Evolutionary conservation across 2,329 filamentous ascomycete genomes (phyloP), one percentile per base, ranked within the genome.

Genomic region (Fusarium anguioides): DNA sequence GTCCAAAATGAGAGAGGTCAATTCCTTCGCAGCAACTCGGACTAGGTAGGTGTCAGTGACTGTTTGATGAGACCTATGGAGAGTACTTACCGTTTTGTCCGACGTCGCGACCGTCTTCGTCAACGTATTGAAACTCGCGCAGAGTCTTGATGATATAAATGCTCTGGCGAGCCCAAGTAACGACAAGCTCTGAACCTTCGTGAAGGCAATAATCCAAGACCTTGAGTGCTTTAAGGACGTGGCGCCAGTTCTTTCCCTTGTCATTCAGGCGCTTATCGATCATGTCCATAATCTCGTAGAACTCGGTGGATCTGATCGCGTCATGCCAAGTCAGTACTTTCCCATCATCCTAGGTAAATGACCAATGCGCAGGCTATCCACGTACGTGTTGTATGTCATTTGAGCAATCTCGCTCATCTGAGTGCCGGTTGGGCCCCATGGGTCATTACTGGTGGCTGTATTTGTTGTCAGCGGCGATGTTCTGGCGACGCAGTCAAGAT

Each of bases 201-300:
- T 99, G 96, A 57, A 99, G 85, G 81, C 94, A 97, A 81, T 99
- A 99, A 80, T 99, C 96, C 58, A 98, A 86, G 51, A 99, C 96
- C 79, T 99, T 99, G 71, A 99, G 84, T 39, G 96, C 96, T 81
- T 99, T 99, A 61, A 99, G 83, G 14, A 99, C 96, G 78, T 99
- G 96, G 74, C 96, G 90, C 96, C 96, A 99, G 79, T 99, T 99
- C 86, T 98, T 99, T 76, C 96, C 96, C 81, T 99, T 98, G 81
- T 99, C 96, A 75, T 99, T 99, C 75, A 99, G 83, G 71, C 96
- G 91, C 84, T 98, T 98, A 81, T 99, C 96, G 71, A 99, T 85
- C 93, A 99, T 99, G 79, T 99, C 96, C 91, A 99, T 97, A 75
- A 99, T 97, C 78, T 99, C 95, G 83, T 97, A 97, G 82, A 99